Percentiles rank a stretch among this genome's conserved stretches.
phyloP scores from a whole-genome alignment of 2,329 filamentous ascomycete species.

The Alternaria novae-zelandiae region DNA sequence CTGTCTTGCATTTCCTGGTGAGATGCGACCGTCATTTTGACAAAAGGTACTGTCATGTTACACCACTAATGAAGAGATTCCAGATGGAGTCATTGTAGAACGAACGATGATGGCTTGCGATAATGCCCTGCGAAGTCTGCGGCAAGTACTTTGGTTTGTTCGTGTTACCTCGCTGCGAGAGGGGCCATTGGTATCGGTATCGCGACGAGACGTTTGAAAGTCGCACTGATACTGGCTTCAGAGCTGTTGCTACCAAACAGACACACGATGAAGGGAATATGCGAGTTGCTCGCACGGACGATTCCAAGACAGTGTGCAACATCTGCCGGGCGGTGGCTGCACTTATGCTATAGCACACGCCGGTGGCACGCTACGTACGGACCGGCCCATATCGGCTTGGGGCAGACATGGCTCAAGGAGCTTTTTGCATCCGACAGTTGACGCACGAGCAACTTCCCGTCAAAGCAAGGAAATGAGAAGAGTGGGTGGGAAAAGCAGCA shows the following conservation, averaged over 20 bases:
- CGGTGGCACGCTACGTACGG: background rate
- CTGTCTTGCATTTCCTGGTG: background rate
- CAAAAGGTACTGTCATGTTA: background rate
- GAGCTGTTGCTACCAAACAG: background rate
- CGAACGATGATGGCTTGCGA: background rate
- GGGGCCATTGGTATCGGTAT: background rate
- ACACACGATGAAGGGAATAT: background rate
- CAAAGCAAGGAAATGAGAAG: background rate
- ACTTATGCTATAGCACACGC: background rate
- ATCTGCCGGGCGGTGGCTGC: background rate
- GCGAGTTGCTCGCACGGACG: background rate
- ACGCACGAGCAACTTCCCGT: background rate
- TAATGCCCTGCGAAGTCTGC: background rate
- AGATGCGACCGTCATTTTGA: background rate
- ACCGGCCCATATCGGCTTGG: conserved; percentile 1
- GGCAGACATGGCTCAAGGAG: background rate
- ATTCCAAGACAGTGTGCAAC: background rate
- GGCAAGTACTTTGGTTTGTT: background rate
- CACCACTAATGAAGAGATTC: background rate
- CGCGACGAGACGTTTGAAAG: background rate
- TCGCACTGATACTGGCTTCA: background rate
- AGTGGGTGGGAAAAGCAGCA: background rate
- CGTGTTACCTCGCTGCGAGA: background rate
- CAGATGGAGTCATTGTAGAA: background rate
- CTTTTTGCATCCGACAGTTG: background rate